Evolutionary conservation across 495 filamentous ascomycete genomes (phyloP).

Genomic region (Penicillium argentinense): DNA sequence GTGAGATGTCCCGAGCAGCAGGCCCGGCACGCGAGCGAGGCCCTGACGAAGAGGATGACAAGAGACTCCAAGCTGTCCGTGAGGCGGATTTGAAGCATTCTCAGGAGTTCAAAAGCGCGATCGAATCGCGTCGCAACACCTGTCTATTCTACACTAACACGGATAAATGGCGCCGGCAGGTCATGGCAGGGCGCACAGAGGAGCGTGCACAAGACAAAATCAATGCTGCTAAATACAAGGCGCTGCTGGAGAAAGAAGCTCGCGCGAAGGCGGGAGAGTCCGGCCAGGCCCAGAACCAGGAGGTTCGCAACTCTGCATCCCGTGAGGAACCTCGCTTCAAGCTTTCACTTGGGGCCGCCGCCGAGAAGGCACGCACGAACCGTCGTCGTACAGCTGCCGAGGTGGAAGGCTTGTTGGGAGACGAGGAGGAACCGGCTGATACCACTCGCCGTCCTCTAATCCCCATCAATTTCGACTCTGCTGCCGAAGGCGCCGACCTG

Average conservation of each 20-base stretch:
- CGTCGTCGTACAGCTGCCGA: slow-evolving; percentile 82
- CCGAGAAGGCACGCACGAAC: slow-evolving; percentile 74
- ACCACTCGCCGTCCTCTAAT: slow-evolving; percentile 77
- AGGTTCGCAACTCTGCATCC: slow-evolving; percentile 54
- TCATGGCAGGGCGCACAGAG: too few species aligned
- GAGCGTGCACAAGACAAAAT: too few species aligned
- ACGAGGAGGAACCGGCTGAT: slow-evolving; percentile 79
- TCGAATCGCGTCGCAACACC: too few species aligned
- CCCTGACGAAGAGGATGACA: slow-evolving; percentile 71
- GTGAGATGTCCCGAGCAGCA: slow-evolving; percentile 78
- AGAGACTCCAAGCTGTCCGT: slow-evolving; percentile 53
- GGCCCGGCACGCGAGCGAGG: slow-evolving; percentile 81
- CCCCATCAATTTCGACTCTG: slow-evolving; percentile 87
- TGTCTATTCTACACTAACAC: too few species aligned
- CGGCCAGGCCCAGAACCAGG: slow-evolving; percentile 84
- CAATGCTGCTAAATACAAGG: too few species aligned
- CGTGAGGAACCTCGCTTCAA: slow-evolving; percentile 87
- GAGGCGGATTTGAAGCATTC: too few species aligned
- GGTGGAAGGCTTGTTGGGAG: slow-evolving; percentile 90
- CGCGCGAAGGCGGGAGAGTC: too few species aligned
- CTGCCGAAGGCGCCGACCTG: slow-evolving; percentile 65
- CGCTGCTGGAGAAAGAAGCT: too few species aligned
- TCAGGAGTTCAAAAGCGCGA: too few species aligned
- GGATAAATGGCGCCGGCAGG: too few species aligned
- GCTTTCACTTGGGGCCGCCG: slow-evolving; percentile 85